Evolutionary conservation across 768 basidiomycete genomes (phyloP).

Genomic region (Leccinum disarticulatum): DNA sequence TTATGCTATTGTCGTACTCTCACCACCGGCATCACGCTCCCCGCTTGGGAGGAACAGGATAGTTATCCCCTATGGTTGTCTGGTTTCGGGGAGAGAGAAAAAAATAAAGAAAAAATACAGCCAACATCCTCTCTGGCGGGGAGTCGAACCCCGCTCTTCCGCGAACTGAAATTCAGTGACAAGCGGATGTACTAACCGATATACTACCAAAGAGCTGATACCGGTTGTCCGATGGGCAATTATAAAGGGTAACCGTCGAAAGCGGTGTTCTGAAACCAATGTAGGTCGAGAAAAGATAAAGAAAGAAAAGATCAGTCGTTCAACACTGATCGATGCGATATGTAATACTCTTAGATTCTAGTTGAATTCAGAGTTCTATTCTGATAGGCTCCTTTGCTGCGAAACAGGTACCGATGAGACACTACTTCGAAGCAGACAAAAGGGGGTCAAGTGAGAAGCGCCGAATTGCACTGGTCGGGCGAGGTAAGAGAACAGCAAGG

Average conservation of each 20-base stretch:
- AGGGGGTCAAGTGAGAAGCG: not conserved
- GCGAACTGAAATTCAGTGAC: slow-evolving; percentile 37
- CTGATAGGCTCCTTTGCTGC: not conserved
- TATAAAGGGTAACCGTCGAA: slow-evolving; percentile 16
- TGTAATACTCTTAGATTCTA: not conserved
- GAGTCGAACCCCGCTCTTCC: slow-evolving; percentile 47
- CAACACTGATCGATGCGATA: too few relatives aligned
- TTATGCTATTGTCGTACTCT: too few relatives aligned
- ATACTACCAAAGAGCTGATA: slow-evolving; percentile 43
- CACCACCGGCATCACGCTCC: too few relatives aligned
- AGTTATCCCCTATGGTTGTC: too few relatives aligned
- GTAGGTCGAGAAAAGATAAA: not conserved
- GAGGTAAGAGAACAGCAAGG: not conserved
- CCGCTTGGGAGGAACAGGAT: too few relatives aligned
- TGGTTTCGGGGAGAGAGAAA: too few relatives aligned
- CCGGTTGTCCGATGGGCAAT: not conserved
- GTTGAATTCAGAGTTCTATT: not conserved
- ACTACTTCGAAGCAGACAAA: too few relatives aligned
- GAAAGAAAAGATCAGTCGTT: not conserved
- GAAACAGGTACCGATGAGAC: not conserved
- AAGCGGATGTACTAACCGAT: slow-evolving; percentile 54
- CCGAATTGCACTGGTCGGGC: not conserved
- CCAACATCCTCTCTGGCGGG: slow-evolving; percentile 40
- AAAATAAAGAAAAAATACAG: too few relatives aligned
- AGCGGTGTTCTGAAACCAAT: not conserved